Percentiles rank a stretch among this genome's conserved stretches.
Conservation (phyloP, 2,329 filamentous ascomycete species). For the Albophoma yamanashiensis region DNA sequence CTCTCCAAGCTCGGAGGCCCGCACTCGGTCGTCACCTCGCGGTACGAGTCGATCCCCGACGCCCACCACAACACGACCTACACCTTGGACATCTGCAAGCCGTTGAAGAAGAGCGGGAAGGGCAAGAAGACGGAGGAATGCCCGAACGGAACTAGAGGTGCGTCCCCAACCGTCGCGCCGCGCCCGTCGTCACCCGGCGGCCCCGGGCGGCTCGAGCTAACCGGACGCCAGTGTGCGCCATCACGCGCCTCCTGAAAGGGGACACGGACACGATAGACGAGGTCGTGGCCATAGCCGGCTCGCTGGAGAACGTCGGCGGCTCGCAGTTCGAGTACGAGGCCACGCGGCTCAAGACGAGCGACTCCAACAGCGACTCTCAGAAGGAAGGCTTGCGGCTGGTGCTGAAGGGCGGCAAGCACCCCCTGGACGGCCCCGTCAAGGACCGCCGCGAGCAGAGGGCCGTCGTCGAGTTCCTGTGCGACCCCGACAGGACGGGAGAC, state of each 20-base stretch:
- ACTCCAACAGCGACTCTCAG: constrained; percentile 51
- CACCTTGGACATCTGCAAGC: constrained; percentile 65
- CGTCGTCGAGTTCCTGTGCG: constrained; percentile 78
- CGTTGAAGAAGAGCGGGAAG: constrained; percentile 51
- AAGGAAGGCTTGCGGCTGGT: constrained; percentile 64
- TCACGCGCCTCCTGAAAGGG: constrained; percentile 47
- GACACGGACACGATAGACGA: constrained; percentile 37
- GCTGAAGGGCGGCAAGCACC: constrained; percentile 49
- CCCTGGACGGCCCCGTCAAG: constrained; percentile 36
- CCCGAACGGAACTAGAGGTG: constrained; percentile 58
- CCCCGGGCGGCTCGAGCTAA: background rate
- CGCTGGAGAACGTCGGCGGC: constrained; percentile 49
- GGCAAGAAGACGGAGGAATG: constrained; percentile 49
- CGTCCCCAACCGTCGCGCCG: constrained; percentile 6
- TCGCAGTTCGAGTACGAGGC: constrained; percentile 52
- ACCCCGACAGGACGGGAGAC: constrained; percentile 57
- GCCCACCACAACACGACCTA: constrained; percentile 61
- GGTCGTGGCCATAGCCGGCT: constrained; percentile 66
- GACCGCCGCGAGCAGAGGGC: constrained; percentile 56
- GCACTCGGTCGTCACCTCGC: constrained; percentile 54
- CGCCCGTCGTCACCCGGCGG: background rate
- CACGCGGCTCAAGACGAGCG: constrained; percentile 53
- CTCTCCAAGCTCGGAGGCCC: constrained; percentile 54
- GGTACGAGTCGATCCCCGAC: constrained; percentile 39
- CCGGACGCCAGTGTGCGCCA: constrained; percentile 55